These are phyloP conservation scores for Fraxinus floribunda DNA, from an alignment of 305 asterid genomes.

Conservation along the genomic window DNA sequence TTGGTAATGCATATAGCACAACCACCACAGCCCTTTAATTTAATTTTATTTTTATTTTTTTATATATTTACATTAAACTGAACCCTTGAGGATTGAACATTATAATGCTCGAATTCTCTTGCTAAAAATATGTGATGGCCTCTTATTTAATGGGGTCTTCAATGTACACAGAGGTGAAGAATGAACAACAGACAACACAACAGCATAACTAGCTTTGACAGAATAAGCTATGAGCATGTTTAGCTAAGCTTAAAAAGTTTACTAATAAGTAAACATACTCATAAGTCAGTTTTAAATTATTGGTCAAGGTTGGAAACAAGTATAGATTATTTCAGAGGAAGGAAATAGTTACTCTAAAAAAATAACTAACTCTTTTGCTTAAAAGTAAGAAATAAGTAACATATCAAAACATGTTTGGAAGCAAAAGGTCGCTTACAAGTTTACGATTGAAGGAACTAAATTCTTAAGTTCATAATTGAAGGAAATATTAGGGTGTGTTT, in stretches of 20 bases:
- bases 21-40: neutral
- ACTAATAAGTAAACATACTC: neutral
- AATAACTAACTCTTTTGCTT: neutral
- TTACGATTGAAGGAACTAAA: neutral
- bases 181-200: neutral
- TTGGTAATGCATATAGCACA: neutral
- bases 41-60: neutral
- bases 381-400: neutral
- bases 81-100: neutral
- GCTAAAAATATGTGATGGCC: neutral
- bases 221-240: neutral
- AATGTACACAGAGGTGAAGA: neutral
- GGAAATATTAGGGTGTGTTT: neutral
- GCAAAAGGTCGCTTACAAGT: neutral
- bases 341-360: neutral
- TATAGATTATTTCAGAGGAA: neutral
- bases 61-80: neutral
- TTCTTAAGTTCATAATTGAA: neutral
- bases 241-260: neutral
- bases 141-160: neutral
- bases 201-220: neutral
- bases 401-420: neutral
- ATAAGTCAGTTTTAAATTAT: neutral
- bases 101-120: neutral
- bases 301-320: neutral